A percentile compares a stretch with the other conserved stretches of the same genome.
Evolutionary conservation across 768 basidiomycete genomes (phyloP).

Genomic region (Calocera viscosa): DNA sequence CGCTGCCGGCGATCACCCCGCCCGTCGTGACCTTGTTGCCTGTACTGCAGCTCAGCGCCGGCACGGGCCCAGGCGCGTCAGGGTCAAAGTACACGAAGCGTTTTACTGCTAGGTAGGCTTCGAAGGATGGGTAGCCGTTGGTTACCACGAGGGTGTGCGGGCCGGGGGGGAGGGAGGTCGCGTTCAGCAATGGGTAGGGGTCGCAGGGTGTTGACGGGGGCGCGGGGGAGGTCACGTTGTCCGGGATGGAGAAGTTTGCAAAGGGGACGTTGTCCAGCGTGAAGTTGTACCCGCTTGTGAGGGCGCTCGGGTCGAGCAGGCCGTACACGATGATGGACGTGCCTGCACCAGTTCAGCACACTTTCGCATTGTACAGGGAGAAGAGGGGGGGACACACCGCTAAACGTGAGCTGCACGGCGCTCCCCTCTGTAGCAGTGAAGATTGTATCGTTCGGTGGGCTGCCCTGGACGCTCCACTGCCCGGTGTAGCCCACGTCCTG

Average conservation of each 20-base stretch:
- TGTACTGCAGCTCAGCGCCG: not conserved
- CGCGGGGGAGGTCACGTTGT: not conserved
- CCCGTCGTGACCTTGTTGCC: not conserved
- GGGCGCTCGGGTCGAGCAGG: not conserved
- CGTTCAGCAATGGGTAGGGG: not conserved
- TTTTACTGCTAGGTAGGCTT: not conserved
- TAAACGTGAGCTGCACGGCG: not conserved
- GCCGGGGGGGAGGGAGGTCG: not conserved
- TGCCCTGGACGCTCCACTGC: not conserved
- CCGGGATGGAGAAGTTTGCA: not conserved
- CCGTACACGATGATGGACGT: not conserved
- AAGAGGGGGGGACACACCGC: not conserved
- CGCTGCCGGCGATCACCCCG: not conserved
- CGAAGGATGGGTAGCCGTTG: conserved; percentile 1
- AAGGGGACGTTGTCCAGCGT: not conserved
- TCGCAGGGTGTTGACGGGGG: not conserved
- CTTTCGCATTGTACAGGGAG: not conserved
- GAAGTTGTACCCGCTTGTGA: conserved; percentile 2
- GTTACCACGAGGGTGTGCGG: not conserved
- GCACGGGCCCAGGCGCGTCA: not conserved
- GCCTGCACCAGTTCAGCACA: not conserved
- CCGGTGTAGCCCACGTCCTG: not conserved
- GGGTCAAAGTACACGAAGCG: conserved; percentile 6
- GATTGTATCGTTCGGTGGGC: not conserved
- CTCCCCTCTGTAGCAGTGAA: not conserved